Conservation (phyloP, 2,329 filamentous ascomycete genomes). For the Fusarium sp. region DNA sequence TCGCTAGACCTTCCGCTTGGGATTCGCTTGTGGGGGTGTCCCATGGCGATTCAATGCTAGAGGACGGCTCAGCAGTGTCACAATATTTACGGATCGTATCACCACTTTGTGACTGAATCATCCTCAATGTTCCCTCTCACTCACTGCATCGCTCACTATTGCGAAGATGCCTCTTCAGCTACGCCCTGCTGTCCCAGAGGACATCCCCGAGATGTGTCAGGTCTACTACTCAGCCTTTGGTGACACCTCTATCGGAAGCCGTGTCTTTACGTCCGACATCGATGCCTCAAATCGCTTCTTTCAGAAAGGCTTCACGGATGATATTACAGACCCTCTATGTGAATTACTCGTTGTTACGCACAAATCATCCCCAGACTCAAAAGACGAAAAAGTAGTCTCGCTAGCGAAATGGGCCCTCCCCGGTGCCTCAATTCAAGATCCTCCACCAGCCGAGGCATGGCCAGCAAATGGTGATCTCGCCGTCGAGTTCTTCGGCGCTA, state of each 20-base stretch:
- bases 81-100: neutral
- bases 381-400: slow-evolving; percentile 48
- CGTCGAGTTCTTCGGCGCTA: slow-evolving; percentile 51
- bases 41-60: neutral
- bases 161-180: slow-evolving; percentile 43
- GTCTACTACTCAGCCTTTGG: slow-evolving; percentile 59
- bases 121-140: neutral
- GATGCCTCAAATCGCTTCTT: slow-evolving; percentile 48
- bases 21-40: slow-evolving; percentile 16
- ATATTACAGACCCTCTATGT: slow-evolving; percentile 51
- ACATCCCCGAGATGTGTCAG: slow-evolving; percentile 52
- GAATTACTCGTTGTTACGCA: slow-evolving; percentile 52
- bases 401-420: slow-evolving; percentile 60
- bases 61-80: neutral
- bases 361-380: slow-evolving; percentile 40
- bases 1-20: neutral
- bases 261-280: slow-evolving; percentile 49
- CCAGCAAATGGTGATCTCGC: slow-evolving; percentile 53
- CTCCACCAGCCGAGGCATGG: slow-evolving; percentile 47
- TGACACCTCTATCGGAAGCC: slow-evolving; percentile 48
- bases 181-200: slow-evolving; percentile 51
- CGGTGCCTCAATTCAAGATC: slow-evolving; percentile 33
- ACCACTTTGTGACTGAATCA: neutral
- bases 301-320: slow-evolving; percentile 46
- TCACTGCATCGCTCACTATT: neutral